phyloP scores from a whole-genome alignment of 768 basidiomycete species.

The Lentinula guzmanii region DNA sequence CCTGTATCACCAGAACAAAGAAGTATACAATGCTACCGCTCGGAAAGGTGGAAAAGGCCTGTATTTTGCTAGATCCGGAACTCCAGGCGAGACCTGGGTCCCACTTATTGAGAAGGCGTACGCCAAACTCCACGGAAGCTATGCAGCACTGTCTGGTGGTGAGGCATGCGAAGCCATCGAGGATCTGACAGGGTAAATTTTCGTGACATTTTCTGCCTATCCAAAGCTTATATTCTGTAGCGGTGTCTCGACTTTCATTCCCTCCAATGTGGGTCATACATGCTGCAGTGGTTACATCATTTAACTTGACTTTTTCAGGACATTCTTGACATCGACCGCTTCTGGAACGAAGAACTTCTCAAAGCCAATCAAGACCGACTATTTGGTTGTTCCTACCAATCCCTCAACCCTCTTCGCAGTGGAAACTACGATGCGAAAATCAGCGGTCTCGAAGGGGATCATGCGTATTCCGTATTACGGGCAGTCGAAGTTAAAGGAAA shows the following conservation, averaged over 20 bases:
- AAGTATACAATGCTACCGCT: constrained; percentile 36
- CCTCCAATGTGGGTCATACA: constrained; percentile 26
- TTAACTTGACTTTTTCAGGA: background rate
- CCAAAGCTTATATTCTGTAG: constrained; percentile 15
- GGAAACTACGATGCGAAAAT: constrained; percentile 21
- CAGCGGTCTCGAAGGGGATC: constrained; percentile 32
- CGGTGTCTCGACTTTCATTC: constrained; percentile 37
- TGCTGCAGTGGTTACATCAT: background rate
- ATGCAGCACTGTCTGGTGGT: constrained; percentile 28
- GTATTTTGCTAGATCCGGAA: constrained; percentile 42
- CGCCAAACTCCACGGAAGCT: constrained; percentile 48
- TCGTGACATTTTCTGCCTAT: background rate
- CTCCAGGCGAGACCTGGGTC: constrained; percentile 51
- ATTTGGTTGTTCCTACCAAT: constrained; percentile 45
- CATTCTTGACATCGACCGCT: constrained; percentile 42
- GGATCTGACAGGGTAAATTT: constrained; percentile 48
- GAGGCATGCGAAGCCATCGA: constrained; percentile 45
- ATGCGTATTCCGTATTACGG: constrained; percentile 43
- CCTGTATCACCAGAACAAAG: constrained; percentile 47
- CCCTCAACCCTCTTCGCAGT: constrained; percentile 25
- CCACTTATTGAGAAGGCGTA: constrained; percentile 55
- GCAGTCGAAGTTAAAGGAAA: constrained; percentile 39
- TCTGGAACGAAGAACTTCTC: constrained; percentile 50
- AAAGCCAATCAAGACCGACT: constrained; percentile 45
- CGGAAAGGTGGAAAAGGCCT: constrained; percentile 40